A percentile compares a stretch with the other conserved stretches of the same genome.
phyloP scores from a whole-genome alignment of 2,329 filamentous ascomycete species.

The Colletotrichum cuscutae region DNA sequence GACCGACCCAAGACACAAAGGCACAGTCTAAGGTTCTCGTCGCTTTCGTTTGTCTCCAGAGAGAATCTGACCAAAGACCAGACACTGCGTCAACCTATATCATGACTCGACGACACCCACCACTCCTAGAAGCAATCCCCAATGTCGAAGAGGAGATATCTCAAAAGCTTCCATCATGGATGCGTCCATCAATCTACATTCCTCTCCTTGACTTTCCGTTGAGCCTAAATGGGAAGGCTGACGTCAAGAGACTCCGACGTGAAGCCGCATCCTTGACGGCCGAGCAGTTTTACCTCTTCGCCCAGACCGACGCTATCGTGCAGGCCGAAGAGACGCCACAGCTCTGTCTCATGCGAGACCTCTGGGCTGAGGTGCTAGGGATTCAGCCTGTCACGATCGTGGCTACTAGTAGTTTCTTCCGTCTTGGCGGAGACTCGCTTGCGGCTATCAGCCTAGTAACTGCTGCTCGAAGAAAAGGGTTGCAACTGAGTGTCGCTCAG shows the following conservation, averaged over 20 bases:
- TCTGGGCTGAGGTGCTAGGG: constrained; percentile 21
- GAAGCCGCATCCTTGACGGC: constrained; percentile 1
- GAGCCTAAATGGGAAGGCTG: constrained; percentile 16
- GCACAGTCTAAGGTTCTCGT: constrained; percentile 13
- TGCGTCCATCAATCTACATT: constrained; percentile 25
- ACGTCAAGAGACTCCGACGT: constrained; percentile 12
- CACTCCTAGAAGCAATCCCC: not conserved
- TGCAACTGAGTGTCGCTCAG: constrained; percentile 14
- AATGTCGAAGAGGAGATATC: not conserved
- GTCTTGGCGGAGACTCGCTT: constrained; percentile 40
- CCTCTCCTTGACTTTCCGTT: constrained; percentile 16
- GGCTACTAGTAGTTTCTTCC: constrained; percentile 40
- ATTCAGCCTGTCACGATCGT: not conserved
- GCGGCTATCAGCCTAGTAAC: constrained; percentile 38
- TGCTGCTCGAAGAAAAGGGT: not conserved
- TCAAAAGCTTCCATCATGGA: constrained; percentile 19
- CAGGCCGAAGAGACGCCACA: not conserved
- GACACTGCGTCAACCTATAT: not conserved
- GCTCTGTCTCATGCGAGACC: constrained; percentile 7
- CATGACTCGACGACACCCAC: not conserved
- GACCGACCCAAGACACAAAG: not conserved
- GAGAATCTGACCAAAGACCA: no score
- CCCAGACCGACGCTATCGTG: not conserved
- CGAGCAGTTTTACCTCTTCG: constrained; percentile 20
- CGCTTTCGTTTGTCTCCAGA: constrained; percentile 17